A percentile compares a stretch with the other conserved stretches of the same genome.
phyloP scores from a whole-genome alignment of 805 yeast species.

The Metschnikowia lunata region DNA sequence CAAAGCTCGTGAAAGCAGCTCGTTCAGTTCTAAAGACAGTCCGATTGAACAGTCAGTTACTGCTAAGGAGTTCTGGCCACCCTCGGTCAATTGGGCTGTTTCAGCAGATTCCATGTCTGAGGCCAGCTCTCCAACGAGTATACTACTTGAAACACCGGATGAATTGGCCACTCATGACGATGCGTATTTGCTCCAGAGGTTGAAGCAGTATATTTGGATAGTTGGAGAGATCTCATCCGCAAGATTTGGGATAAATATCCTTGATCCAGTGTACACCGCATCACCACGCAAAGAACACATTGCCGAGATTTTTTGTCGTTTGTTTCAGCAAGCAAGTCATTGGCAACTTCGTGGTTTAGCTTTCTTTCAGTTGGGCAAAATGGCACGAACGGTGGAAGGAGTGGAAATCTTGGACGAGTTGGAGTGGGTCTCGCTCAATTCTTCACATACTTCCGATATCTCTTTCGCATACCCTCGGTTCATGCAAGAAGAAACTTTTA shows the following conservation, averaged over 20 bases:
- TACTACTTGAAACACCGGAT: neutral
- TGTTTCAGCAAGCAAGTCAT: constrained; percentile 28
- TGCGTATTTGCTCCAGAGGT: constrained; percentile 24
- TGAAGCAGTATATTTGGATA: constrained; percentile 84
- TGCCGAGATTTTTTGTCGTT: constrained; percentile 44
- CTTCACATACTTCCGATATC: neutral
- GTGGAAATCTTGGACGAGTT: constrained; percentile 78
- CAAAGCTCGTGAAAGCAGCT: neutral
- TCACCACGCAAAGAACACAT: constrained; percentile 26
- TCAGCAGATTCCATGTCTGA: constrained; percentile 5
- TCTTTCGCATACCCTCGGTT: constrained; percentile 15
- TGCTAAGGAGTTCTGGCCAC: constrained; percentile 4
- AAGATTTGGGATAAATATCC: constrained; percentile 54
- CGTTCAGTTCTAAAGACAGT: constrained; percentile 3
- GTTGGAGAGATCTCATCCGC: constrained; percentile 79
- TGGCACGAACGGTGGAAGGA: constrained; percentile 72
- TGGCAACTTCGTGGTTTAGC: constrained; percentile 73
- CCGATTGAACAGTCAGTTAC: constrained; percentile 4
- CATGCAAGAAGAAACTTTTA: constrained; percentile 14
- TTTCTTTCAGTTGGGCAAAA: constrained; percentile 69
- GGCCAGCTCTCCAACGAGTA: constrained; percentile 1
- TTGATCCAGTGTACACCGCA: constrained; percentile 29
- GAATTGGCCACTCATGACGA: constrained; percentile 1
- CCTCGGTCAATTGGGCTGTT: constrained; percentile 2
- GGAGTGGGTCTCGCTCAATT: constrained; percentile 49